phyloP scores from a whole-genome alignment of 345 rosid species.

The Trapa bicornis region DNA sequence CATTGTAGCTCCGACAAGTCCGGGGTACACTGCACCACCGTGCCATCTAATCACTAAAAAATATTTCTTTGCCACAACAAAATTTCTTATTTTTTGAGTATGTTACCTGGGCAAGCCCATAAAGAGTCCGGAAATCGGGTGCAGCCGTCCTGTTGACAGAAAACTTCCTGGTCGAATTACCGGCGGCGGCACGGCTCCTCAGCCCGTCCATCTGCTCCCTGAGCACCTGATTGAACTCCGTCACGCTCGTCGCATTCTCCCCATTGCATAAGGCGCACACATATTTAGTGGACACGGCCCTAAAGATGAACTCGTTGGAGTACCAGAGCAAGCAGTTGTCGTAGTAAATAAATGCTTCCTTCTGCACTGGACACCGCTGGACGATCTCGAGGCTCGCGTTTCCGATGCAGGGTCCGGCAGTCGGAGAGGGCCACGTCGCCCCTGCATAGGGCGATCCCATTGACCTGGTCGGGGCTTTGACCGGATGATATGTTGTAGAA shows the following conservation, averaged over 20 bases:
- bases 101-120: slow-evolving; percentile 3
- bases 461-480: slow-evolving; percentile 16
- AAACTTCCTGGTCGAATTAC: slow-evolving; percentile 4
- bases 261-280: background rate
- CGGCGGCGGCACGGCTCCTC: background rate
- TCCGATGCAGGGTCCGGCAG: slow-evolving; percentile 24
- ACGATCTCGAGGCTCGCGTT: slow-evolving; percentile 7
- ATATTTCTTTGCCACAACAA: no score
- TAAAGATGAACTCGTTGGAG: slow-evolving; percentile 8
- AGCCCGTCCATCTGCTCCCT: background rate
- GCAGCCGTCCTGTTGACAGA: background rate
- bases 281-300: background rate
- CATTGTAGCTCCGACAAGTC: slow-evolving; percentile 1
- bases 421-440: slow-evolving; percentile 19
- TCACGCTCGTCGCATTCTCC: background rate
- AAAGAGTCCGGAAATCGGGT: slow-evolving; percentile 3
- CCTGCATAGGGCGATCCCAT: slow-evolving; percentile 30
- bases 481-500: slow-evolving; percentile 35
- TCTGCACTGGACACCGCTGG: slow-evolving; percentile 2
- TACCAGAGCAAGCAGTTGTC: slow-evolving; percentile 15
- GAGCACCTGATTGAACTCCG: slow-evolving; percentile 3
- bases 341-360: slow-evolving; percentile 5
- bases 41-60: no score
- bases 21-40: slow-evolving; percentile 9
- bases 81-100: no score